phyloP scores from a whole-genome alignment of 2,329 filamentous ascomycete species.

The Aspergillus sergii region DNA sequence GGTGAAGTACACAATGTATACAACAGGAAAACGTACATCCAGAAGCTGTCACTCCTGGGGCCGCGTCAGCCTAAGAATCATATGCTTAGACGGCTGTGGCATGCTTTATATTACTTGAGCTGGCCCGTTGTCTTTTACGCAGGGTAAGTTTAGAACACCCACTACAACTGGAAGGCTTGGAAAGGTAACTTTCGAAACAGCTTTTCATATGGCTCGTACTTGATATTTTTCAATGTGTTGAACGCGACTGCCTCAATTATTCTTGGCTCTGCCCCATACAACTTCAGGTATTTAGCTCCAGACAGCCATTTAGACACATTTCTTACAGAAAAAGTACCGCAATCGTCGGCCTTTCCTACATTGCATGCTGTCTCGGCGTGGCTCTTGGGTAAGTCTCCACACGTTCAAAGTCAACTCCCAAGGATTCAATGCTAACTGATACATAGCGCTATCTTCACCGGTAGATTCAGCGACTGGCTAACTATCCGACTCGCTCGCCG shows the following conservation, averaged over 20 bases:
- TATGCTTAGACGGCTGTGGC: constrained; percentile 35
- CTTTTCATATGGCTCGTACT: constrained; percentile 44
- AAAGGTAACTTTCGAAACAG: constrained; percentile 13
- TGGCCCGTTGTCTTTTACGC: constrained; percentile 46
- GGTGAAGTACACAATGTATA: constrained; percentile 27
- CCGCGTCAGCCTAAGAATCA: constrained; percentile 33
- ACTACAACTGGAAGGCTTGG: not conserved
- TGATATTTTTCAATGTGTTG: constrained; percentile 45
- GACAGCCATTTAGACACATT: not conserved
- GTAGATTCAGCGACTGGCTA: constrained; percentile 44
- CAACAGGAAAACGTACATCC: constrained; percentile 35
- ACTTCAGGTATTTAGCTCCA: constrained; percentile 32
- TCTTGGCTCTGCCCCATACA: constrained; percentile 38
- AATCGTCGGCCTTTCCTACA: constrained; percentile 43
- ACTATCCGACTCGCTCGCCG: constrained; percentile 42
- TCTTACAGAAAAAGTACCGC: constrained; percentile 33
- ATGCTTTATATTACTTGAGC: constrained; percentile 37
- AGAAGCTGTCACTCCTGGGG: constrained; percentile 35
- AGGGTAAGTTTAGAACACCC: constrained; percentile 24
- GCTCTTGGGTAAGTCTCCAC: constrained; percentile 29
- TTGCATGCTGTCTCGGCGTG: constrained; percentile 39
- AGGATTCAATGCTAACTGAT: not conserved
- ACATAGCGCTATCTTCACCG: constrained; percentile 40
- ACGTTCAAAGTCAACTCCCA: not conserved
- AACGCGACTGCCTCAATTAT: constrained; percentile 44